Evolutionary conservation across 352 stramenopile genomes (phyloP), one percentile per base, ranked within the genome.

Genomic region (Lagenidium giganteum): DNA sequence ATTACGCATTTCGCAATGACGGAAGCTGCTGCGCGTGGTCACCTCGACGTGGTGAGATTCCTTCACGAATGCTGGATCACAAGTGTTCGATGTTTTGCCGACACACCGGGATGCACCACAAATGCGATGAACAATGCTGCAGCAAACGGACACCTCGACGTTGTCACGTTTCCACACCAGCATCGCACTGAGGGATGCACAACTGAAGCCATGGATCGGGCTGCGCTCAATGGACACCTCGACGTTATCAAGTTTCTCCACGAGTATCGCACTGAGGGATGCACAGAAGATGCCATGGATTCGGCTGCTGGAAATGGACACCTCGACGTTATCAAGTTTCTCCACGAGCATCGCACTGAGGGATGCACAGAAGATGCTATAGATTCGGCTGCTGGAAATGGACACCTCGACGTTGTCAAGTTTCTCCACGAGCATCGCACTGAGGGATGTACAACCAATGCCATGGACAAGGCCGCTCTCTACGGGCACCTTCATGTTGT

Each of bases 61-160:
- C 38, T 76, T 6, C 64, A 76, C 33, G 64, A 76, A 51, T n/a
- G n/a, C n/a, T n/a, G n/a, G n/a, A n/a, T n/a, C n/a, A n/a, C n/a
- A n/a, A n/a, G n/a, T n/a, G n/a, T n/a, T n/a, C n/a, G n/a, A n/a
- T n/a, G n/a, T n/a, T n/a, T n/a, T n/a, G n/a, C n/a, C n/a, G n/a
- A n/a, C n/a, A n/a, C n/a, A n/a, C n/a, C n/a, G n/a, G 64, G 57
- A 11, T 51, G 42, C 34, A 66, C 59, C 12, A 62, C 54, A 37
- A 56, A 61, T 18, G 57, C 61, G 12, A 66, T 76, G 49, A 58
- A 76, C 44, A 36, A 41, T 16, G 64, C 64, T 2, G 64, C 64
- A 4, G 33, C 35, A 3, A 42, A 48, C n/a, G 66, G 66, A 8
- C 59, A 77, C 23, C 30, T 70, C 20, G 29, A 53, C 44, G 46